A percentile compares a stretch with the other conserved stretches of the same genome.
Evolutionary conservation across 768 basidiomycete genomes (phyloP).

Genomic region (Trametes maxima): DNA sequence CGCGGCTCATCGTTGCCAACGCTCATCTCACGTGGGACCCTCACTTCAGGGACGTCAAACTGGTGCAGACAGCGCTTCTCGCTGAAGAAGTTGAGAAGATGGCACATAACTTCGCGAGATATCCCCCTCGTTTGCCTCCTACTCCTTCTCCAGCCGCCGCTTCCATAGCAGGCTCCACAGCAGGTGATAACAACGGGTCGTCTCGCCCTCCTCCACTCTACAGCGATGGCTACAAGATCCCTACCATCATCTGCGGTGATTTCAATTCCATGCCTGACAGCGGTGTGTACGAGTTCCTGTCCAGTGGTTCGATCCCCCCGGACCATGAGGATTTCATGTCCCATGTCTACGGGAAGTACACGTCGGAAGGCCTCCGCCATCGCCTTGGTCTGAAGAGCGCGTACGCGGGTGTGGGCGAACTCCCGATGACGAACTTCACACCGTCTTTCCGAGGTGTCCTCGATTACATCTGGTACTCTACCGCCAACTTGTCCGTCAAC

Average conservation of each 20-base stretch:
- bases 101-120: slow-evolving; percentile 77
- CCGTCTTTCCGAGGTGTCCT: slow-evolving; percentile 85
- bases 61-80: slow-evolving; percentile 92
- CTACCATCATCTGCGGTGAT: slow-evolving; percentile 90
- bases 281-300: slow-evolving; percentile 90
- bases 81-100: slow-evolving; percentile 94
- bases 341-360: slow-evolving; percentile 90
- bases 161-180: slow-evolving; percentile 34
- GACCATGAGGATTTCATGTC: slow-evolving; percentile 92
- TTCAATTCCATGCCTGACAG: slow-evolving; percentile 88
- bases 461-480: slow-evolving; percentile 94
- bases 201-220: slow-evolving; percentile 67
- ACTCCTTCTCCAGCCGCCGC: slow-evolving; percentile 33
- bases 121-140: slow-evolving; percentile 67
- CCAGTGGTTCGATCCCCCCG: slow-evolving; percentile 65
- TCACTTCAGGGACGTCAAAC: slow-evolving; percentile 91
- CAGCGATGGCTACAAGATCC: slow-evolving; percentile 85
- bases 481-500: slow-evolving; percentile 70
- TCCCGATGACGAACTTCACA: slow-evolving; percentile 86
- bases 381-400: slow-evolving; percentile 82
- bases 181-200: slow-evolving; percentile 33
- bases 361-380: slow-evolving; percentile 85
- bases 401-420: slow-evolving; percentile 63
- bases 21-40: slow-evolving; percentile 95
- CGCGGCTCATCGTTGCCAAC: slow-evolving; percentile 87